Base-by-base conservation (phyloP, 768 basidiomycete genomes). In the Phallus indusiatus region DNA sequence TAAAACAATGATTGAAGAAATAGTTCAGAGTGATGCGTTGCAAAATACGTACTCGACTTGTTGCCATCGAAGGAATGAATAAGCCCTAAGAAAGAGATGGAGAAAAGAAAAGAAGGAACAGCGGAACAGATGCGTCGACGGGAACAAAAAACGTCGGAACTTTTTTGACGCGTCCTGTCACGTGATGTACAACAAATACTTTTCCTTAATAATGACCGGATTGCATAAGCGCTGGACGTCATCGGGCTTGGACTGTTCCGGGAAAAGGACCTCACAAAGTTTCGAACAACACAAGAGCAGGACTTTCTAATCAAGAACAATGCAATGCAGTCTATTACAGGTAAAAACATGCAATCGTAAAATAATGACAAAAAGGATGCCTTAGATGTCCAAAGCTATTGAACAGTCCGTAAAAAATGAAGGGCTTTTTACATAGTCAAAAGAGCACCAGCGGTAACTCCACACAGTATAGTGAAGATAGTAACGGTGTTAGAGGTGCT, bases 21-120 rank as follows among this genome's bases (percentile, higher is more conserved):
- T 4, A n/a, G 4, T 4, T n/a, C 14, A n/a, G 12, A 8, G 12
- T 42, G 9, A 5, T 42, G 34, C 14, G 12, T 2, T 57, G 12
- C 4, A 16, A 14, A 28, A 14, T n/a, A n/a, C 57, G 8, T 36
- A 59, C 57, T 18, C 57, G 47, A 59, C 52, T 59, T 33, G 57
- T 42, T 35, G 57, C 57, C 57, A 59, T 59, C 18, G 53, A 35
- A 20, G 53, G 14, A 16, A 16, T 17, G 21, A 46, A 16, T 35
- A n/a, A 42, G 20, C 47, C 28, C n/a, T 21, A 59, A 24, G 50
- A 42, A 52, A 24, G 57, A 34, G 18, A 35, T 28, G 22, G 8
- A 48, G n/a, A 17, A 20, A 9, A 28, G 57, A n/a, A 42, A n/a
- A 42, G 42, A 42, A 42, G 42, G 42, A 42, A 28, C 28, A 28